Base-by-base conservation (phyloP, 2,329 filamentous ascomycete species). In the Aphanoascus verrucosus region DNA sequence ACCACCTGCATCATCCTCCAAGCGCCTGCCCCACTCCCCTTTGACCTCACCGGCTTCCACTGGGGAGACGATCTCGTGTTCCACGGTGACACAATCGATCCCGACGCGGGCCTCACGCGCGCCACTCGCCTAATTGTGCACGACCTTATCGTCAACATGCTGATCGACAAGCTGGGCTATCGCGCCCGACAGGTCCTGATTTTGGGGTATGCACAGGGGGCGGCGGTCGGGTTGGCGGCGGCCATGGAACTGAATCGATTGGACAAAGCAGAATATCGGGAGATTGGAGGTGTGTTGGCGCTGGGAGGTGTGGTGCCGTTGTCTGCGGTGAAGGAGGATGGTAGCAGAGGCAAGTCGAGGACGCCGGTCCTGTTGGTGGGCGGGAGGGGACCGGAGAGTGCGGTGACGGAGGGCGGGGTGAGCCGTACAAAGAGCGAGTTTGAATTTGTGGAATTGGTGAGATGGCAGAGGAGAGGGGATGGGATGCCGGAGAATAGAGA, bases 401-500 rank as follows among this genome's bases (percentile, higher is more conserved):
- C 79, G 61, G 73, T 88, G 1, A 83, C 82, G 8, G 77, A 80
- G 3, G 78, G 81, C 8, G 80, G 81, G 0, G 74, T 84, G 14
- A 77, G 81, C n/a, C 72, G 77, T 54, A 70, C 89, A 35, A 84
- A 81, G 65, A 72, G 74, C 41, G 77, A 80, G 52, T 93, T 91
- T 67, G 72, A 76, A 58, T 76, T 82, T 62, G 81, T 88, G 19
- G 77, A 81, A 66, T 75, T 83, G 58, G 82, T 82, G 53, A 79
- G 79, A 62, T 93, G 86, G 81, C 79, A 77, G 63, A 81, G 83
- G 63, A 69, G 83, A 64, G 86, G 84, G 5, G 88, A 94, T 67
- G 78, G 78, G 1, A 95, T 96, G 90, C 88, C 89, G n/a, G 74
- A 76, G 44, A 84, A 77, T 65, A 77, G 85, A 51, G 88, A 94